Percentiles rank a stretch among this genome's conserved stretches.
Evolutionary conservation across 305 asterid species (phyloP).

Genomic region (Fraxinus platypoda): DNA sequence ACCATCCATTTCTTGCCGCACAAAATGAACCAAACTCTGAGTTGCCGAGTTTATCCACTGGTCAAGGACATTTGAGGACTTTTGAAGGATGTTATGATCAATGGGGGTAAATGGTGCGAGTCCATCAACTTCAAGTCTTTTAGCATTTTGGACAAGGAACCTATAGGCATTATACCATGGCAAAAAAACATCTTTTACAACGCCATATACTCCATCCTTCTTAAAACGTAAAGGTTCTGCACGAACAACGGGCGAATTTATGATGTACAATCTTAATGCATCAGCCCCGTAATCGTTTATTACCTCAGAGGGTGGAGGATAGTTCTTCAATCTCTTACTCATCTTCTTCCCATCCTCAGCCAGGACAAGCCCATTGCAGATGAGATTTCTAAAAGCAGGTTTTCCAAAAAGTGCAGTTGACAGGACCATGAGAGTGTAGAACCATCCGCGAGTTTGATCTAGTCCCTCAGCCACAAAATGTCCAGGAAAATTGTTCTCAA

Average conservation of each 20-base stretch:
- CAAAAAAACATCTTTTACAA: slow-evolving; percentile 89
- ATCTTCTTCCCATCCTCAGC: slow-evolving; percentile 99
- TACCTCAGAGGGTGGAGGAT: slow-evolving; percentile 90
- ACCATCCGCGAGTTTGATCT: slow-evolving; percentile 99
- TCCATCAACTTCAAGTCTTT: slow-evolving; percentile 88
- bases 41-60: slow-evolving; percentile 98
- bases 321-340: slow-evolving; percentile 91
- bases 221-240: slow-evolving; percentile 95
- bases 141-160: slow-evolving; percentile 94
- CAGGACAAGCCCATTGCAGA: slow-evolving; percentile 94
- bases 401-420: slow-evolving; percentile 93
- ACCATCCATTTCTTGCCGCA: slow-evolving; percentile 93
- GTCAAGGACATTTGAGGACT: slow-evolving; percentile 86
- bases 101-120: slow-evolving; percentile 70
- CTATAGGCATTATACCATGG: slow-evolving; percentile 99
- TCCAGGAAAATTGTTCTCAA: slow-evolving; percentile 92
- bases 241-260: slow-evolving; percentile 97
- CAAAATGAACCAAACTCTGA: slow-evolving; percentile 90
- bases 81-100: slow-evolving; percentile 63
- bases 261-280: slow-evolving; percentile 83
- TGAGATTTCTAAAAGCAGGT: slow-evolving; percentile 95
- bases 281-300: slow-evolving; percentile 95
- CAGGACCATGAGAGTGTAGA: slow-evolving; percentile 95
- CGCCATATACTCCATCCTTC: slow-evolving; percentile 89
- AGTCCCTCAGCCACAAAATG: slow-evolving; percentile 99